A percentile compares a stretch with the other conserved stretches of the same genome.
Evolutionary conservation across 179 eudicot species (phyloP).

Genomic region (Beta lomatogona): DNA sequence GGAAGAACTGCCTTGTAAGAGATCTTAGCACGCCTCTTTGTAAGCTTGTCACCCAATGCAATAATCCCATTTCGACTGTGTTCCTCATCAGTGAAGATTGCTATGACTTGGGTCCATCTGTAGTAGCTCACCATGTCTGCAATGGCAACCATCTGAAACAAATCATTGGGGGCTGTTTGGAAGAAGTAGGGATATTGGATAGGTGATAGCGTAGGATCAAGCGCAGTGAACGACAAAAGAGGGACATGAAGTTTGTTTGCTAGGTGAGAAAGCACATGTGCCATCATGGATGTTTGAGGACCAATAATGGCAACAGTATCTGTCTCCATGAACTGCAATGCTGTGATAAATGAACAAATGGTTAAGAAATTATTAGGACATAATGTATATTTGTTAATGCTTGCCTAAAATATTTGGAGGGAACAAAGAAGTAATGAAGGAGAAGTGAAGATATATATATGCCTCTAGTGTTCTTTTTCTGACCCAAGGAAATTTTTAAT

Average conservation of each 20-base stretch:
- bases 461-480: not conserved
- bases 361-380: slow-evolving; percentile 3
- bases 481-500: not conserved
- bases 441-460: not conserved
- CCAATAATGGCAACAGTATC: slow-evolving; percentile 74
- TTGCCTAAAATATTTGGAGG: too few relatives aligned
- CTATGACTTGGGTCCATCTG: slow-evolving; percentile 57
- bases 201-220: slow-evolving; percentile 77
- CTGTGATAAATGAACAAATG: slow-evolving; percentile 37
- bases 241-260: slow-evolving; percentile 84
- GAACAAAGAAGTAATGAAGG: not conserved
- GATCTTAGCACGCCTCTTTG: slow-evolving; percentile 55
- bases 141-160: slow-evolving; percentile 69
- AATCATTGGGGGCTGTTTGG: slow-evolving; percentile 73
- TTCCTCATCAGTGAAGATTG: slow-evolving; percentile 70
- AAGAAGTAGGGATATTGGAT: slow-evolving; percentile 78
- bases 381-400: too few relatives aligned
- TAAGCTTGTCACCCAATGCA: slow-evolving; percentile 59
- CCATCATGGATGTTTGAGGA: slow-evolving; percentile 69
- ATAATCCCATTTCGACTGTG: slow-evolving; percentile 61
- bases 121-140: slow-evolving; percentile 62
- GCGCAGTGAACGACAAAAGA: slow-evolving; percentile 72
- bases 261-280: slow-evolving; percentile 75
- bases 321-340: slow-evolving; percentile 64
- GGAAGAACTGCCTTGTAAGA: slow-evolving; percentile 71